Evolutionary conservation across 352 stramenopile species (phyloP), one percentile per base, ranked within the genome.

Genomic region (Phytophthora litchii): DNA sequence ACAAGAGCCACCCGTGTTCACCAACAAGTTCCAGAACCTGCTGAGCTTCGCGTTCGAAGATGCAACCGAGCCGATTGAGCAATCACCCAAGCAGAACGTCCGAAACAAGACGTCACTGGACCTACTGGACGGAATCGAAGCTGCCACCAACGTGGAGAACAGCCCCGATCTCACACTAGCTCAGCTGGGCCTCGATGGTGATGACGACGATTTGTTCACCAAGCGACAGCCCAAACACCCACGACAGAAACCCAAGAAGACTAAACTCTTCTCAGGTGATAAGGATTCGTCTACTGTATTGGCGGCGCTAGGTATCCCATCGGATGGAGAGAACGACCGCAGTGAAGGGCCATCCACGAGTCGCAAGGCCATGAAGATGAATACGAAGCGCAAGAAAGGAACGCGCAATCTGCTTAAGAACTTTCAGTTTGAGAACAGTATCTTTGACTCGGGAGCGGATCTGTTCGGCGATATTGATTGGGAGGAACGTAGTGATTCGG

Each of bases 391-490:
- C 56, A 90, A 89, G 67, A 92, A 92, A 64, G 76, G 80, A 29
- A 74, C 77, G 1, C 83, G 80, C 47, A 84, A 76, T 36, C 37
- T 91, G 54, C 63, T 93, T 21, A 74, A 92, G 68, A 89, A 87
- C 40, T 92, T 95, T 66, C 83, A 89, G 64, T 93, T 94, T 43
- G 86, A 95, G 59, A 91, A 93, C 71, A 92, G 80, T 55, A 79
- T 95, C 14, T 95, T 95, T 37, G 83, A 87, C 59, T 68, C 65
- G 11, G 71, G 82, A 16, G 63, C 72, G 27, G 76, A 88, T 42
- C 57, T 93, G 27, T 95, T 95, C 60, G 73, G 76, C 6, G 76
- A 95, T 45, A 72, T 95, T 6, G 74, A 92, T 40, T 95, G 86
- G 86, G 74, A 87, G 12, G 77, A 78, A 9, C 68, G 72, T 31